A percentile compares a stretch with the other conserved stretches of the same genome.
phyloP scores from a whole-genome alignment of 352 stramenopile species.

The Pythium utonaiense region DNA sequence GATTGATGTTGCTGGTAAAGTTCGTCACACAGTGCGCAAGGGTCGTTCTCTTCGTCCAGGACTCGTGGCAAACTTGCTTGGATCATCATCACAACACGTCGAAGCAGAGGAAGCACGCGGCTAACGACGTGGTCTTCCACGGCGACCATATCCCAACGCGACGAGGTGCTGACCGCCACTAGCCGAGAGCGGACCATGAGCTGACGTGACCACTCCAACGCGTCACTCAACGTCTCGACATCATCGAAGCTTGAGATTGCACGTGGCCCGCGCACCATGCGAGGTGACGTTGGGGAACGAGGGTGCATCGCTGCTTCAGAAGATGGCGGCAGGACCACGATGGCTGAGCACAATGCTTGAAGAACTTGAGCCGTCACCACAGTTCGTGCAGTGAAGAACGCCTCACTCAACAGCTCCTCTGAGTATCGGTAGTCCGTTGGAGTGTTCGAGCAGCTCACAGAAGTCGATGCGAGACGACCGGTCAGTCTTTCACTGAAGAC shows the following conservation, averaged over 20 bases:
- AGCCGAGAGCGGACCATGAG: constrained; percentile 47
- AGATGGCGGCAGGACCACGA: neutral
- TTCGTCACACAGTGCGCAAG: constrained; percentile 67
- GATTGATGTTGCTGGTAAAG: constrained; percentile 24
- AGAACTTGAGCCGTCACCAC: constrained; percentile 58
- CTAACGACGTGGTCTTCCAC: constrained; percentile 44
- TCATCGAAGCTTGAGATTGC: constrained; percentile 35
- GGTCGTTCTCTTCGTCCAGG: constrained; percentile 7
- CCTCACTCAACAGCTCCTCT: constrained; percentile 45
- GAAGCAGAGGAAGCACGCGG: constrained; percentile 50
- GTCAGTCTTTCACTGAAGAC: constrained; percentile 54
- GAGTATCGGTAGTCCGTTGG: constrained; percentile 26
- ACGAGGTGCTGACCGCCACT: neutral
- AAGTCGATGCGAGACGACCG: constrained; percentile 10
- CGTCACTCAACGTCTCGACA: constrained; percentile 59
- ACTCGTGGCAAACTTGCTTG: constrained; percentile 42
- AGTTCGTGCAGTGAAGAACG: constrained; percentile 52
- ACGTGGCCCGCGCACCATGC: neutral
- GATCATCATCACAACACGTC: constrained; percentile 60
- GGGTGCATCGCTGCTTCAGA: neutral
- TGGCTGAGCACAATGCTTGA: constrained; percentile 38
- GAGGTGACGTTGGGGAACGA: neutral
- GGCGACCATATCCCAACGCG: constrained; percentile 16
- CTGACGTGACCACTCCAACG: constrained; percentile 44
- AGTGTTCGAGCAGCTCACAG: constrained; percentile 7